These are phyloP conservation scores for Gyrodon lividus DNA, from an alignment of 768 basidiomycete genomes.

Conservation along the genomic window DNA sequence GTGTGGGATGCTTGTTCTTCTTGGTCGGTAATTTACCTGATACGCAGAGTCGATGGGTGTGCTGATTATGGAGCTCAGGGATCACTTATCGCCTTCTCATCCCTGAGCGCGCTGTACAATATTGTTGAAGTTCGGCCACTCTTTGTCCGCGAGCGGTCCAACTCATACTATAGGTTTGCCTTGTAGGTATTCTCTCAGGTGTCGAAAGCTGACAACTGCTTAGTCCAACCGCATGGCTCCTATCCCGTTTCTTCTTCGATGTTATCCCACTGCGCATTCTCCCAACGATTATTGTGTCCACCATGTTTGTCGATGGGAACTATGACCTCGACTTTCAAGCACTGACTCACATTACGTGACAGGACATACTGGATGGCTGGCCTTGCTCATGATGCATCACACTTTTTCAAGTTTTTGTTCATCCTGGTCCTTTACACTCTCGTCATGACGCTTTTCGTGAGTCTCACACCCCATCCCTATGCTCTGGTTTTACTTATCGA, in stretches of 20 bases:
- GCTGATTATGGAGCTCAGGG: constrained; percentile 48
- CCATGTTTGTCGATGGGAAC: constrained; percentile 55
- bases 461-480: constrained; percentile 26
- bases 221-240: constrained; percentile 87
- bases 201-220: not conserved
- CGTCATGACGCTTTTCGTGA: constrained; percentile 81
- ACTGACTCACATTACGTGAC: constrained; percentile 6
- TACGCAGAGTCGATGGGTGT: not conserved
- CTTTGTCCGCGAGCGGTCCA: constrained; percentile 88
- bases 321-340: not conserved
- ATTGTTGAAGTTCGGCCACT: constrained; percentile 80
- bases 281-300: constrained; percentile 83
- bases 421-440: constrained; percentile 84
- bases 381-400: constrained; percentile 67
- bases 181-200: not conserved
- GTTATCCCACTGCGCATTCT: constrained; percentile 85
- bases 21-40: constrained; percentile 43
- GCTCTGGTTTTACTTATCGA: not conserved
- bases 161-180: constrained; percentile 76
- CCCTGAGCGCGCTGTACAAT: constrained; percentile 87
- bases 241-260: constrained; percentile 87
- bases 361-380: constrained; percentile 98
- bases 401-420: constrained; percentile 95
- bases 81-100: constrained; percentile 86
- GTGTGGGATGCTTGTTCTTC: constrained; percentile 96